Conservation (phyloP, 306 rosid genomes). For the Lotus japonicus region DNA sequence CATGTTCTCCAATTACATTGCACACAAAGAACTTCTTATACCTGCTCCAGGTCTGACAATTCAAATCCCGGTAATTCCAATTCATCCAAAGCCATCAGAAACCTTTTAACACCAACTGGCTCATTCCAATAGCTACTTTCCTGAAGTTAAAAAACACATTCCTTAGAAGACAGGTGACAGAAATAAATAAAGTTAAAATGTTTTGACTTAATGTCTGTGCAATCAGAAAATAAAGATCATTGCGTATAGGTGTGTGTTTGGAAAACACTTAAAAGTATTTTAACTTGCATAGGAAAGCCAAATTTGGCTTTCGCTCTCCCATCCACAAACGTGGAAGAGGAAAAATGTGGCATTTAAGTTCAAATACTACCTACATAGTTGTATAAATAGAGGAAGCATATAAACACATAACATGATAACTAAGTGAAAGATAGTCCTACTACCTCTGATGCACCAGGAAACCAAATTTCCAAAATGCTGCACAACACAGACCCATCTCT, state of each 20-base stretch:
- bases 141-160: slow-evolving; percentile 34
- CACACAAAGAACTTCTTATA: slow-evolving; percentile 30
- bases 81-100: slow-evolving; percentile 70
- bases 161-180: slow-evolving; percentile 4
- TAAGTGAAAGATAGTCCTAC: slow-evolving; percentile 20
- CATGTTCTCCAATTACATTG: slow-evolving; percentile 10
- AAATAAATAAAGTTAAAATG: not conserved
- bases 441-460: slow-evolving; percentile 61
- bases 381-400: not conserved
- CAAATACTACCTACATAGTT: too few relatives aligned
- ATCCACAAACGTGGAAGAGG: too few relatives aligned
- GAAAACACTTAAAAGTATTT: too few relatives aligned
- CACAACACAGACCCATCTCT: slow-evolving; percentile 76
- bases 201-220: slow-evolving; percentile 3
- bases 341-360: too few relatives aligned
- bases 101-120: slow-evolving; percentile 45
- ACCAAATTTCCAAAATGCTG: slow-evolving; percentile 58
- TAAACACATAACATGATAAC: not conserved
- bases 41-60: slow-evolving; percentile 74
- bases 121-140: slow-evolving; percentile 37
- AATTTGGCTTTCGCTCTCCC: too few relatives aligned
- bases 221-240: not conserved
- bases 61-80: slow-evolving; percentile 78
- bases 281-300: too few relatives aligned
- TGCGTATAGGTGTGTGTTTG: too few relatives aligned